Conservation (phyloP, 129 eudicot species). For the Flaveria trinervia region DNA sequence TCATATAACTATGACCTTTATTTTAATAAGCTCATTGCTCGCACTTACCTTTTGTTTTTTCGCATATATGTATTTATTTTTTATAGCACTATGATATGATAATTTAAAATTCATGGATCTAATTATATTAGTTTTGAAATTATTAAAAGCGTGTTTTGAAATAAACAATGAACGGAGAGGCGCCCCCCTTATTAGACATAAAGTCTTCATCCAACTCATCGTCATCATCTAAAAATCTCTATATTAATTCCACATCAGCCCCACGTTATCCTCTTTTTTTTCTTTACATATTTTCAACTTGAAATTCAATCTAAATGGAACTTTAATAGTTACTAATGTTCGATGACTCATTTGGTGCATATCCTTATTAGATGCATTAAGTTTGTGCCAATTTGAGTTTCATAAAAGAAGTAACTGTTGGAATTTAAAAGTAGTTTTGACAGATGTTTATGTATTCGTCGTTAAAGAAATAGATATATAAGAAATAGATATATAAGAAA, state of each 20-base stretch:
- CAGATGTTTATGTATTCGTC: no score
- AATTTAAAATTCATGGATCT: neutral
- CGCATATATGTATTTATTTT: neutral
- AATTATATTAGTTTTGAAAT: neutral
- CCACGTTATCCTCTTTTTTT: neutral
- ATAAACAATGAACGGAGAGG: slow-evolving; percentile 10
- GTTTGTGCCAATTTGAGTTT: no score
- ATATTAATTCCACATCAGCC: neutral
- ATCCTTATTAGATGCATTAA: no score
- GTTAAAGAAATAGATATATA: no score
- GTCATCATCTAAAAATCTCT: neutral
- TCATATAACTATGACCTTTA: neutral
- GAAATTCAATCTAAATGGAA: no score
- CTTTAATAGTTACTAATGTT: no score
- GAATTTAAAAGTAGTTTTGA: no score
- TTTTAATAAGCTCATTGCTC: neutral
- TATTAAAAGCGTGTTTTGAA: neutral
- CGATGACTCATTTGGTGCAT: no score
- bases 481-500: no score
- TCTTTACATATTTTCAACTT: no score
- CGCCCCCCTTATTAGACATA: slow-evolving; percentile 18
- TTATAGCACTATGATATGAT: neutral
- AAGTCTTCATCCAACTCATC: slow-evolving; percentile 8
- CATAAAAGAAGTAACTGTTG: no score
- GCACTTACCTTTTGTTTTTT: neutral